phyloP scores from a whole-genome alignment of 768 basidiomycete species.

The Tylopilus sp. region DNA sequence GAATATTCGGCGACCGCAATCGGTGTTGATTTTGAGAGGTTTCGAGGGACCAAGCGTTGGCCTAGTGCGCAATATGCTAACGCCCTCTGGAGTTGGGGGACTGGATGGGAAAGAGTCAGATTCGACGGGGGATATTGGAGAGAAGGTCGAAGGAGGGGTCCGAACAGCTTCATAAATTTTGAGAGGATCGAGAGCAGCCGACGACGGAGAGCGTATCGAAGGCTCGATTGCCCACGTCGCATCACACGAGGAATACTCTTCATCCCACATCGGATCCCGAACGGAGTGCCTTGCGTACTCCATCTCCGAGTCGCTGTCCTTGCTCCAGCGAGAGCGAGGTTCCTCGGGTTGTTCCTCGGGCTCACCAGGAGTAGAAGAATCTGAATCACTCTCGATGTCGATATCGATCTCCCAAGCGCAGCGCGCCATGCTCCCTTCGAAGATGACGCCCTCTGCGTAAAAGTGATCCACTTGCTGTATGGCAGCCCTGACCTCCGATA shows the following conservation, averaged over 20 bases:
- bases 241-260: slow-evolving; percentile 42
- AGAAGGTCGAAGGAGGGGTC: slow-evolving; percentile 52
- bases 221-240: slow-evolving; percentile 57
- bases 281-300: slow-evolving; percentile 29
- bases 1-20: slow-evolving; percentile 34
- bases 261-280: slow-evolving; percentile 31
- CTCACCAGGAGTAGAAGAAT: slow-evolving; percentile 48
- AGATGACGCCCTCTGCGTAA: slow-evolving; percentile 71
- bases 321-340: slow-evolving; percentile 59
- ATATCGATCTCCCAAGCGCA: slow-evolving; percentile 76
- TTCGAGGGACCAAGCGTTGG: slow-evolving; percentile 35
- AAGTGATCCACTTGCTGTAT: slow-evolving; percentile 59
- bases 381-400: slow-evolving; percentile 59
- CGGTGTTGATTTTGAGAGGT: slow-evolving; percentile 60
- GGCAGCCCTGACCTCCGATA: slow-evolving; percentile 49
- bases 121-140: slow-evolving; percentile 41
- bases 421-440: slow-evolving; percentile 77
- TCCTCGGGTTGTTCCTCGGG: slow-evolving; percentile 37
- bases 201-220: slow-evolving; percentile 45
- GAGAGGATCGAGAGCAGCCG: slow-evolving; percentile 34
- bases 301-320: slow-evolving; percentile 40
- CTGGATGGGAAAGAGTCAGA: slow-evolving; percentile 42
- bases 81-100: slow-evolving; percentile 57
- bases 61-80: slow-evolving; percentile 40
- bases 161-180: slow-evolving; percentile 44